A percentile compares a stretch with the other conserved stretches of the same genome.
phyloP scores from a whole-genome alignment of 306 rosid species.

The Arachis stenosperma region DNA sequence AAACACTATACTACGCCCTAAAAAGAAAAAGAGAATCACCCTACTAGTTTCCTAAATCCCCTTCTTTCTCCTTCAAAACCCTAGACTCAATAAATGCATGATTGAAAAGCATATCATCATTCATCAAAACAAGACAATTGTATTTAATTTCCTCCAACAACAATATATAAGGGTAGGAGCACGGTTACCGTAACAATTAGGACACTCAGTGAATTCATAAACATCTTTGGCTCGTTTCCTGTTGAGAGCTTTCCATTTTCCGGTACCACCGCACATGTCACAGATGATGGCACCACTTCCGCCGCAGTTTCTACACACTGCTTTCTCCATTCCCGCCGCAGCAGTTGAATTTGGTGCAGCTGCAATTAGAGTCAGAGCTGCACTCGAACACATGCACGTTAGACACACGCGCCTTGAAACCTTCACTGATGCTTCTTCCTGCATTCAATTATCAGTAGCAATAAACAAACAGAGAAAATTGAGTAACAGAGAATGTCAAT shows the following conservation, averaged over 20 bases:
- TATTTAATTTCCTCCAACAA: no score
- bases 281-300: constrained; percentile 92
- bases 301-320: constrained; percentile 81
- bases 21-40: neutral
- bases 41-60: neutral
- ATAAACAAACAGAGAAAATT: neutral
- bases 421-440: constrained; percentile 37
- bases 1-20: no score
- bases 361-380: constrained; percentile 38
- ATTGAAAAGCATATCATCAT: constrained; percentile 24
- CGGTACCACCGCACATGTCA: constrained; percentile 99
- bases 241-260: constrained; percentile 98
- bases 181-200: constrained; percentile 87
- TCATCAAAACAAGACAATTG: no score
- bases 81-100: neutral
- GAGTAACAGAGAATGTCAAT: no score
- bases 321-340: constrained; percentile 55
- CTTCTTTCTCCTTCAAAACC: constrained; percentile 3
- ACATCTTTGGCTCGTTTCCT: constrained; percentile 96
- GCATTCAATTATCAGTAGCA: neutral
- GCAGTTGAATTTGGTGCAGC: constrained; percentile 56
- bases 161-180: neutral
- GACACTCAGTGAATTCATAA: constrained; percentile 92
- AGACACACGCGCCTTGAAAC: constrained; percentile 78
- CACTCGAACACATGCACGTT: constrained; percentile 68